These are phyloP conservation scores for Acacia concinna DNA, from an alignment of 331 rosid species.

Conservation along the genomic window DNA sequence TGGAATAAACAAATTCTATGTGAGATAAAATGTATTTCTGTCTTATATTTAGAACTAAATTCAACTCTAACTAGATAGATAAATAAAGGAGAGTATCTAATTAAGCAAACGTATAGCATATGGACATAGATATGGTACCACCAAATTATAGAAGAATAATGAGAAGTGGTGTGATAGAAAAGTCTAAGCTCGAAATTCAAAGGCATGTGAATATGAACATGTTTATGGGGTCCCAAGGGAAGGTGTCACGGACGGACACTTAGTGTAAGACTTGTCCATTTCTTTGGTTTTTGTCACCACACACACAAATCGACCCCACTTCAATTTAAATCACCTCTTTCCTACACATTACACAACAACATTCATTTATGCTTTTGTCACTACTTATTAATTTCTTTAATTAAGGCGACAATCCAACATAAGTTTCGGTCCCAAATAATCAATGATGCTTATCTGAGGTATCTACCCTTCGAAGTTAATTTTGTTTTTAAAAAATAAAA, in stretches of 20 bases:
- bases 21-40: too few species aligned
- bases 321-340: constrained; percentile 18
- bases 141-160: too few species aligned
- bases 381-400: background rate
- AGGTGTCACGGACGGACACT: constrained; percentile 30
- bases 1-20: too few species aligned
- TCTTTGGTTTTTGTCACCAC: constrained; percentile 20
- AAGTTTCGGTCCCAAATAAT: background rate
- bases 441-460: background rate
- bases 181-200: background rate
- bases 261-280: constrained; percentile 37
- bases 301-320: constrained; percentile 39
- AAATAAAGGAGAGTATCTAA: background rate
- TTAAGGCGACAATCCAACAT: constrained; percentile 3
- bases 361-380: background rate
- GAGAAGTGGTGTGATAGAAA: too few species aligned
- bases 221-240: background rate
- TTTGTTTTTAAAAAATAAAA: too few species aligned
- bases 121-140: too few species aligned
- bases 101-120: background rate
- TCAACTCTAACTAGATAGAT: too few species aligned
- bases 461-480: background rate
- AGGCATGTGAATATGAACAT: constrained; percentile 9
- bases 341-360: background rate
- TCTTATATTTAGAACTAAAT: too few species aligned